Evolutionary conservation across 202 grass and related monocot genomes (phyloP).

Genomic region (Panicum hallii): DNA sequence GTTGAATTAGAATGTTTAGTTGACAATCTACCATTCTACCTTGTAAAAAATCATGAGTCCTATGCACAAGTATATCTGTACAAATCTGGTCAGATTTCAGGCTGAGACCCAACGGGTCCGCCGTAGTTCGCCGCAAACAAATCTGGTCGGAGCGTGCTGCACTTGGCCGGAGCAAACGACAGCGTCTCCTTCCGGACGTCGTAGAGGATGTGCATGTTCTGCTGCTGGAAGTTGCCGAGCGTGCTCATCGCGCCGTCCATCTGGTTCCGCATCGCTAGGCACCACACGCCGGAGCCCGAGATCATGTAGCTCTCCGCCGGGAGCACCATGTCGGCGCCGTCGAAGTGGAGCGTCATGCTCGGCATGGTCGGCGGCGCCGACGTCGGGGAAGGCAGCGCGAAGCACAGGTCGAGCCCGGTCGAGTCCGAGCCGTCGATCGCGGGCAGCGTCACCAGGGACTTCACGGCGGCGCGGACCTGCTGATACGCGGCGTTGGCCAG

Average conservation of each 20-base stretch:
- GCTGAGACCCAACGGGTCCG: too few species aligned
- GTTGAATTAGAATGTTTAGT: background rate
- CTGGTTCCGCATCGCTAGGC: conserved; percentile 52
- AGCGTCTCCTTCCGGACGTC: conserved; percentile 57
- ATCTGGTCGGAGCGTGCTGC: conserved; percentile 44
- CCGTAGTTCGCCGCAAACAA: too few species aligned
- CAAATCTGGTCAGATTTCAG: background rate
- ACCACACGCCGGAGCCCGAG: conserved; percentile 48
- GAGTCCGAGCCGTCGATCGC: conserved; percentile 22
- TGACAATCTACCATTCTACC: background rate
- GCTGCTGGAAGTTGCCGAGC: conserved; percentile 73
- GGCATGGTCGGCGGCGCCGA: conserved; percentile 50
- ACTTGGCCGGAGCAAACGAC: conserved; percentile 64
- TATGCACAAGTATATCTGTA: background rate
- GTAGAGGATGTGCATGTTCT: conserved; percentile 73
- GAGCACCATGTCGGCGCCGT: conserved; percentile 67
- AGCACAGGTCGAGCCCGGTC: conserved; percentile 68
- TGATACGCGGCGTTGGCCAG: conserved; percentile 51
- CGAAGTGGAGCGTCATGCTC: conserved; percentile 65
- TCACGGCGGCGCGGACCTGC: conserved; percentile 41
- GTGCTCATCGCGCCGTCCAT: conserved; percentile 43
- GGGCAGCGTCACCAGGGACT: conserved; percentile 36
- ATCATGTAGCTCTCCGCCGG: conserved; percentile 68
- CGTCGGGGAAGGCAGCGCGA: conserved; percentile 34
- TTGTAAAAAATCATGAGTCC: background rate